phyloP scores from a whole-genome alignment of 1,139 yeast species.

The Candida gigantensis region DNA sequence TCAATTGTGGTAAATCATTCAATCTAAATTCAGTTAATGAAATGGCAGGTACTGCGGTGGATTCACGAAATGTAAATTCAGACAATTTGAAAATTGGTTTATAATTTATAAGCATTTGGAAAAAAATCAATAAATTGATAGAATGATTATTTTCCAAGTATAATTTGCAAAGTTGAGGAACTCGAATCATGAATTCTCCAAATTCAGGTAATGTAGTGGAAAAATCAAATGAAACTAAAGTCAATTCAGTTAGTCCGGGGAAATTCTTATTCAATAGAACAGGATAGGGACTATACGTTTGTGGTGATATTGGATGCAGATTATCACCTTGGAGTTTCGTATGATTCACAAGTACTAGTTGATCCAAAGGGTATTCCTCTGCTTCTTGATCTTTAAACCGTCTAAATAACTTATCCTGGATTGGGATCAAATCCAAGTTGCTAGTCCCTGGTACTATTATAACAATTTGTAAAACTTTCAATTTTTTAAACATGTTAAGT shows the following conservation, averaged over 20 bases:
- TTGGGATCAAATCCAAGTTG: constrained; percentile 22
- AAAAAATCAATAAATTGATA: constrained; percentile 29
- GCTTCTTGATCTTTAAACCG: constrained; percentile 10
- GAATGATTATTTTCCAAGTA: constrained; percentile 37
- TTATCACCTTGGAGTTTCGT: constrained; percentile 21
- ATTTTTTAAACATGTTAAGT: constrained; percentile 29
- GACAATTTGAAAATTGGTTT: constrained; percentile 27
- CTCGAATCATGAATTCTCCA: constrained; percentile 29
- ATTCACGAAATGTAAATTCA: constrained; percentile 35
- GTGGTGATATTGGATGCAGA: constrained; percentile 12
- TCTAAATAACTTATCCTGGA: constrained; percentile 20
- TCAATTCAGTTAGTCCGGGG: constrained; percentile 26
- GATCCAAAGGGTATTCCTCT: constrained; percentile 16
- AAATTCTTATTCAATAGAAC: constrained; percentile 23
- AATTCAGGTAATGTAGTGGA: constrained; percentile 26
- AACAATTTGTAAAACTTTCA: constrained; percentile 26
- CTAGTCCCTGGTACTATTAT: constrained; percentile 17
- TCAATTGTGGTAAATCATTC: constrained; percentile 28
- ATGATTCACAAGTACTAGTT: constrained; percentile 29
- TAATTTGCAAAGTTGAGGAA: constrained; percentile 22
- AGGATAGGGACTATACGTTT: constrained; percentile 30
- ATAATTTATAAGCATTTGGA: constrained; percentile 33
- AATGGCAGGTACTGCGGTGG: constrained; percentile 14
- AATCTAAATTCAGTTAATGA: constrained; percentile 28
- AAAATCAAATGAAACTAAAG: constrained; percentile 35